Conservation (phyloP, 208 protist species). For the Trypanosoma conorhini region DNA sequence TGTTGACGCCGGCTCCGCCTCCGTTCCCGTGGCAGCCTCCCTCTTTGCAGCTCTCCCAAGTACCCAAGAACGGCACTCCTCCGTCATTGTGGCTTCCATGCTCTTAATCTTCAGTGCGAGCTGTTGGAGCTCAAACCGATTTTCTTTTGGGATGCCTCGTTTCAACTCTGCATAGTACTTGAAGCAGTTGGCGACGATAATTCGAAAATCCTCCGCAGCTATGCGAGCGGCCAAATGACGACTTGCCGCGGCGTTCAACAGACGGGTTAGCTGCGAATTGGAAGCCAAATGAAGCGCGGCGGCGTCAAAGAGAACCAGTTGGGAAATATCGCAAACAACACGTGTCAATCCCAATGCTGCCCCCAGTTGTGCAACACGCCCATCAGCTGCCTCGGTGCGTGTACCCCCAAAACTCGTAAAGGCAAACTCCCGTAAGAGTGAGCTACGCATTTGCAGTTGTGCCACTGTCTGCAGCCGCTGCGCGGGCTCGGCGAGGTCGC, state of each 20-base stretch:
- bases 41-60: background rate
- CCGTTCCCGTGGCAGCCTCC: background rate
- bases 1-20: background rate
- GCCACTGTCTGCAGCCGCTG: background rate
- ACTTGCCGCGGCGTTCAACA: slow-evolving; percentile 38
- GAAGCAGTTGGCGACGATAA: slow-evolving; percentile 27
- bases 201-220: slow-evolving; percentile 28
- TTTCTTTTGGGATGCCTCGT: slow-evolving; percentile 28
- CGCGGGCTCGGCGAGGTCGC: background rate
- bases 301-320: slow-evolving; percentile 61
- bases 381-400: background rate
- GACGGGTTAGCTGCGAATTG: slow-evolving; percentile 32
- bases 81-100: slow-evolving; percentile 31
- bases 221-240: slow-evolving; percentile 47
- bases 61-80: slow-evolving; percentile 35
- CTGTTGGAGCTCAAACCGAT: slow-evolving; percentile 35
- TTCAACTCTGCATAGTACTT: slow-evolving; percentile 39
- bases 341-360: slow-evolving; percentile 40
- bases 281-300: slow-evolving; percentile 47
- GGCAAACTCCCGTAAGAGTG: slow-evolving; percentile 12
- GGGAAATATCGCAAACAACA: slow-evolving; percentile 36
- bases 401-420: slow-evolving; percentile 6
- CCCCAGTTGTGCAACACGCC: slow-evolving; percentile 24
- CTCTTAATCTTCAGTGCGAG: slow-evolving; percentile 42
- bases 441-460: slow-evolving; percentile 18